Evolutionary conservation across 768 basidiomycete genomes (phyloP), one percentile per base, ranked within the genome.

Genomic region (Filobasidium wieringae): DNA sequence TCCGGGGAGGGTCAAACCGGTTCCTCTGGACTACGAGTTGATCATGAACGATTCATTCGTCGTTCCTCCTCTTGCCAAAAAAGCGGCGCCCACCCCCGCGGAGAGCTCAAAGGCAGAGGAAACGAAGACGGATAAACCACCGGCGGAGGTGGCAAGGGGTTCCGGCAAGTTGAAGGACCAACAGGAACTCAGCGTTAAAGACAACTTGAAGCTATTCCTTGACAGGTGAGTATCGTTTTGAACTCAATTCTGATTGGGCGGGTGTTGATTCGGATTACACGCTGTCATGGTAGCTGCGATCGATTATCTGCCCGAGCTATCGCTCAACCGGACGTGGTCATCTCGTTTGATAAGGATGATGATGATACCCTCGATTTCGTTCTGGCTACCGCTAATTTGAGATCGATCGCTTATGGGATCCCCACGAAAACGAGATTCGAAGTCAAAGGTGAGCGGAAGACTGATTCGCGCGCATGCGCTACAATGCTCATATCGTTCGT

Each of bases 361-460:
- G 88, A 92, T 31, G 95, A 96, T 66, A 85, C 91, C 0, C 80
- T 99, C 2, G 91, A 97, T 74, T 97, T 99, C 67, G 95, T 97
- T 24, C 88, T 91, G 0, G 88, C 92, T 7, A 83, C 92, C 0
- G 87, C 91, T 3, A 99, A 99, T 74, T 78, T 99, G 45, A 84
- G 95, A 1, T 88, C 90, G 0, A 81, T 81, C 1, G 89, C 91
- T 0, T 99, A 97, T 69, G 84, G 84, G 4, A 99, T 99, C 34
- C 80, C 81, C 6, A 79, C 78, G 4, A 91, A 92, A 77, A 96
- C 89, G 0, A 81, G 90, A 15, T 99, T 93, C 88, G 86, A 96
- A 70, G 84, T 99, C 51, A 99, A 99, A 81, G 90, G 91, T 88
- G 53, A 40, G 73, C 64, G 1, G 1, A 33, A 7, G 26, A 31